Conservation (phyloP, 2,329 filamentous ascomycete species). For the Furcasterigmium furcatum region DNA sequence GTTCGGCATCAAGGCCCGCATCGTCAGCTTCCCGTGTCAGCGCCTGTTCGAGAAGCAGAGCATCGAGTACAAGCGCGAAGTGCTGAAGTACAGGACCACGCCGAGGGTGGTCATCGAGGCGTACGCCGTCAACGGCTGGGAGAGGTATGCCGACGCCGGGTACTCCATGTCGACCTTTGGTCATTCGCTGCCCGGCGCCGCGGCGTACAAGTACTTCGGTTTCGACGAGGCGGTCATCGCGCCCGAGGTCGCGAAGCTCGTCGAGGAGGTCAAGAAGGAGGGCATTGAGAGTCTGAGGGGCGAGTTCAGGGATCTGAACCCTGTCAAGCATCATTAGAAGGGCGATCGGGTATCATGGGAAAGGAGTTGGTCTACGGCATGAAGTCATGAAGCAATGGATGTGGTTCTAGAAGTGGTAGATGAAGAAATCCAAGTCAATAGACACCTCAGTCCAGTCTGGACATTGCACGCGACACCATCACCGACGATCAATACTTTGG, state of each 20-base stretch:
- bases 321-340: conserved; percentile 8
- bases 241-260: conserved; percentile 25
- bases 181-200: conserved; percentile 49
- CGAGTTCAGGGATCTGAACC: conserved; percentile 20
- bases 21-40: conserved; percentile 41
- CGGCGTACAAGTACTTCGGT: conserved; percentile 53
- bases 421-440: too few species aligned
- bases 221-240: conserved; percentile 43
- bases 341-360: background rate
- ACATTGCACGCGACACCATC: too few species aligned
- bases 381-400: too few species aligned
- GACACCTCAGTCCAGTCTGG: too few species aligned
- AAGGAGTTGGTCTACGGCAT: too few species aligned
- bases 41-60: conserved; percentile 37
- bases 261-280: conserved; percentile 16
- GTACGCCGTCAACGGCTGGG: conserved; percentile 54
- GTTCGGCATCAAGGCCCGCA: conserved; percentile 29
- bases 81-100: conserved; percentile 36
- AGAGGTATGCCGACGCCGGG: conserved; percentile 55
- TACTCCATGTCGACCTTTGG: conserved; percentile 50
- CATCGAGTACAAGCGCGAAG: conserved; percentile 37
- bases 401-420: too few species aligned
- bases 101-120: conserved; percentile 57
- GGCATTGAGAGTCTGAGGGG: conserved; percentile 16
- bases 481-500: too few species aligned